Percentiles rank a stretch among this genome's conserved stretches.
phyloP scores from a whole-genome alignment of 108 stramenopile genomes.

The Nitzschia sp. region DNA sequence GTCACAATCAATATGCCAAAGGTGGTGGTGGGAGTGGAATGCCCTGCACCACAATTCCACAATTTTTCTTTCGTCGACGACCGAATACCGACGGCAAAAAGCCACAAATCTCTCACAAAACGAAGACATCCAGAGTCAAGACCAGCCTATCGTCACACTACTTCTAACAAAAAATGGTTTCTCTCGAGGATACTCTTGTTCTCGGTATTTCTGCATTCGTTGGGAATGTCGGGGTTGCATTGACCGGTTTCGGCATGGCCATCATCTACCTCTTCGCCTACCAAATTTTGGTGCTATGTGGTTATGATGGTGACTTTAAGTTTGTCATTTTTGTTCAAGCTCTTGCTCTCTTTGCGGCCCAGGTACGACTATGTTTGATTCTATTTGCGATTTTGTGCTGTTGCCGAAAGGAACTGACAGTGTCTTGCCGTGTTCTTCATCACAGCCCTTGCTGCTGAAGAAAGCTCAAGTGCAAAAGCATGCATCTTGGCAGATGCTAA shows the following conservation, averaged over 20 bases:
- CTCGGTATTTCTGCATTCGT: conserved; percentile 26
- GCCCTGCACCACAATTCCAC: too few species aligned
- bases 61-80: too few species aligned
- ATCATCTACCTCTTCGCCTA: conserved; percentile 46
- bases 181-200: conserved; percentile 5
- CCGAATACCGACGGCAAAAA: too few species aligned
- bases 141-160: neutral
- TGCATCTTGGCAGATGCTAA: conserved; percentile 34
- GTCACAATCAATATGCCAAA: too few species aligned
- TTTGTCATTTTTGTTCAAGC: conserved; percentile 44
- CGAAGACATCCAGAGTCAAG: too few species aligned
- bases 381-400: too few species aligned
- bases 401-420: too few species aligned
- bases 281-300: conserved; percentile 34
- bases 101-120: too few species aligned
- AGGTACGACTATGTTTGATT: neutral
- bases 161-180: neutral
- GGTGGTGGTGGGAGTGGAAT: too few species aligned
- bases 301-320: conserved; percentile 36
- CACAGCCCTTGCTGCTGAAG: neutral
- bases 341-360: conserved; percentile 22
- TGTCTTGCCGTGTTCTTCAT: neutral
- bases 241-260: conserved; percentile 49
- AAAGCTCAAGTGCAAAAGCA: conserved; percentile 27
- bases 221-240: conserved; percentile 40